These are phyloP conservation scores for Punica granatum DNA, from an alignment of 345 rosid species.

Conservation along the genomic window DNA sequence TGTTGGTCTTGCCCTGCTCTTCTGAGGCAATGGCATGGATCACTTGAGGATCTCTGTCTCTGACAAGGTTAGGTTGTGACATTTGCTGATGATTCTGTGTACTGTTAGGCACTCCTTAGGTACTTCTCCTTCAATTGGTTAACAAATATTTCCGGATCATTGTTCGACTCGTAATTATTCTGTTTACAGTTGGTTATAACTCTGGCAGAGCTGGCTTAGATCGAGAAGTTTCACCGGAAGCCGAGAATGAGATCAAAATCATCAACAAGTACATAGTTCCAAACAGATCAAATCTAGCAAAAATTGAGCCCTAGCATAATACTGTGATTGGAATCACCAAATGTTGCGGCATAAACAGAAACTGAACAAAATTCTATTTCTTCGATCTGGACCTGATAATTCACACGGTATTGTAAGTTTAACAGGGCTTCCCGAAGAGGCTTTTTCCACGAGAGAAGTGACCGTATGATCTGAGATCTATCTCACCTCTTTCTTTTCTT, in stretches of 20 bases:
- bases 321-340: background rate
- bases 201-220: too few relatives aligned
- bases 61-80: slow-evolving; percentile 1
- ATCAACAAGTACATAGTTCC: background rate
- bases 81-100: background rate
- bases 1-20: slow-evolving; percentile 5
- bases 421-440: background rate
- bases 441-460: background rate
- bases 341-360: background rate
- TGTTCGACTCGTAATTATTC: background rate
- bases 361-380: background rate
- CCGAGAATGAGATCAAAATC: background rate
- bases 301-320: background rate
- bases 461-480: background rate
- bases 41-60: background rate
- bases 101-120: too few relatives aligned
- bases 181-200: background rate
- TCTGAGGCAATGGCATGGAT: background rate
- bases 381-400: background rate
- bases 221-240: too few relatives aligned
- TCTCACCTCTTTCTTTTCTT: slow-evolving; percentile 18
- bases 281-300: background rate
- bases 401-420: background rate
- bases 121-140: background rate
- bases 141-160: background rate